Evolutionary conservation across 83 land plant genomes (phyloP), one percentile per base, ranked within the genome.

Genomic region (Larix sibirica): DNA sequence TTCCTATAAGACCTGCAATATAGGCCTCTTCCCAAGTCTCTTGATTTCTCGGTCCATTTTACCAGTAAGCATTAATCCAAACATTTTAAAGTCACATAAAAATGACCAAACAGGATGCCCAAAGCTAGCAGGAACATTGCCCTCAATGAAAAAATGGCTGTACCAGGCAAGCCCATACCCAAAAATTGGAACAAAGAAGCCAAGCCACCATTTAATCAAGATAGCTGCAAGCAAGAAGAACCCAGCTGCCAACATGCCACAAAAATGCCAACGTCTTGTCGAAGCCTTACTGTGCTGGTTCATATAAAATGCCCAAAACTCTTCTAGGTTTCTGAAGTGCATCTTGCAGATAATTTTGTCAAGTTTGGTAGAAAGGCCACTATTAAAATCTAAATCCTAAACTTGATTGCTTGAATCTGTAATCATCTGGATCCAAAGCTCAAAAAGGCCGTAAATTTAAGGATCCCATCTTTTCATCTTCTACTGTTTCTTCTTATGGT

Each of bases 121-220:
- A 79, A 94, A 96, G 6, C 92, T 88, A 21, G 95, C 96, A 0
- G 98, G 98, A 38, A 81, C 66, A 82, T 96, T 96, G 23, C 92
- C 89, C 81, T 96, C 98, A 10, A 96, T 91, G 81, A 96, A 96
- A 90, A 96, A 90, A 80, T 96, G 98, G 85, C 98, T 94, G 86
- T 90, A 96, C 98, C 98, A 96, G 16, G 97, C 98, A 13, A 90
- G 74, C 16, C 96, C 97, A 81, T 96, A 94, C 26, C 98, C 96
- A 65, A 84, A 74, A 23, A 94, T 28, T 21, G 95, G 96, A 82
- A 79, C 95, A 63, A 91, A 66, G 50, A 94, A 62, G 26, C 91
- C 26, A 40, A 88, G 75, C 90, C 94, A 88, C 92, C 92, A 89
- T 69, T 81, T 84, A 56, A 92, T 81, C 17, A 92, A 14, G 76